Percentiles rank a stretch among this genome's conserved stretches.
These are phyloP conservation scores for Penicillium samsonianum DNA, from an alignment of 495 filamentous ascomycete genomes.

Conservation along the genomic window DNA sequence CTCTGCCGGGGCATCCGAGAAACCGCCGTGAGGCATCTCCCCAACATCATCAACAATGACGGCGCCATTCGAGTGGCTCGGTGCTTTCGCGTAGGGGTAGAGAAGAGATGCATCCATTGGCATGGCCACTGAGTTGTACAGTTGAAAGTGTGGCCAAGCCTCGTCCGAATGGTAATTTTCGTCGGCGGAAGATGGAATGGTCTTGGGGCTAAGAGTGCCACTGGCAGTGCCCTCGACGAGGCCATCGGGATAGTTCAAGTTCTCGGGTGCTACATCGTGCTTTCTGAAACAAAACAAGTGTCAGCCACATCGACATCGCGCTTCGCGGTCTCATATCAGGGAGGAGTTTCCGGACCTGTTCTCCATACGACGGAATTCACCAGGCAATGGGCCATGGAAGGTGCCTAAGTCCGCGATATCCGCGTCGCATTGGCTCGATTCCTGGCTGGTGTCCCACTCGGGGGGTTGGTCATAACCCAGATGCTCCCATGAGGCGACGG, in stretches of 20 bases:
- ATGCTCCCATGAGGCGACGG: conserved; percentile 46
- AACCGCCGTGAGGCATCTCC: conserved; percentile 38
- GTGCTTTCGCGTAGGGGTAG: conserved; percentile 42
- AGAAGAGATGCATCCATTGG: conserved; percentile 41
- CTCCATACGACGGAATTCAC: conserved; percentile 28
- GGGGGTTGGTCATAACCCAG: conserved; percentile 42
- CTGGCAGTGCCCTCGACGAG: conserved; percentile 40
- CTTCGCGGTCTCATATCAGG: background rate
- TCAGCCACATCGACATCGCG: conserved; percentile 15
- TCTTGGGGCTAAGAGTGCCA: conserved; percentile 45
- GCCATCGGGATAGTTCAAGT: conserved; percentile 36
- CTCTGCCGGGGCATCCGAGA: conserved; percentile 36
- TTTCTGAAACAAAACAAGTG: conserved; percentile 27
- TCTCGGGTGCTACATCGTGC: conserved; percentile 36
- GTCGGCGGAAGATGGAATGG: conserved; percentile 46
- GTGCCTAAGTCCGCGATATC: conserved; percentile 42
- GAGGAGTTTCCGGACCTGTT: conserved; percentile 29
- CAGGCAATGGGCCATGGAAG: conserved; percentile 35
- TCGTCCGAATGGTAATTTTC: conserved; percentile 48
- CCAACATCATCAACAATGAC: conserved; percentile 47
- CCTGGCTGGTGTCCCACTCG: conserved; percentile 50
- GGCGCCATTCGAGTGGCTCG: conserved; percentile 29
- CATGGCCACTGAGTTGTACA: conserved; percentile 43
- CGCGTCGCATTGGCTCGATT: conserved; percentile 45
- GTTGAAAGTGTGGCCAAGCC: conserved; percentile 44